Conservation (phyloP, 169 alveolate genomes). For the Eimeria falciformis region DNA sequence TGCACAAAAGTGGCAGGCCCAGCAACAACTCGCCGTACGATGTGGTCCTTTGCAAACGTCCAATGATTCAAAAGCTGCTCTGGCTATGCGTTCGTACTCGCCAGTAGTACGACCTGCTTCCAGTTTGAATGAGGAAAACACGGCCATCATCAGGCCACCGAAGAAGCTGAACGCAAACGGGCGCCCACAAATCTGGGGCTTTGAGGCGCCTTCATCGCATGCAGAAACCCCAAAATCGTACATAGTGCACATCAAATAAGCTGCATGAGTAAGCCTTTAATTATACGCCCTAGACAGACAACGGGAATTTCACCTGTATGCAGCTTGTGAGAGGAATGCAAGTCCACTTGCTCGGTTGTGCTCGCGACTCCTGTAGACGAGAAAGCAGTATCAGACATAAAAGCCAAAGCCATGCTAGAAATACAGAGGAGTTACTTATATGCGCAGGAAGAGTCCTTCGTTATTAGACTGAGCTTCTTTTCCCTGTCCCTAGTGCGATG, state of each 20-base stretch:
- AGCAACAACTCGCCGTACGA: background rate
- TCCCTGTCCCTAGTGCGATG: no score
- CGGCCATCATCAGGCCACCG: background rate
- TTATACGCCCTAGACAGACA: background rate
- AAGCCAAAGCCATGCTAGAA: no score
- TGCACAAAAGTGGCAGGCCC: background rate
- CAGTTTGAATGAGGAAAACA: background rate
- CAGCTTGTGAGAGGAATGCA: slow-evolving; percentile 27
- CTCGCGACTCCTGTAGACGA: background rate
- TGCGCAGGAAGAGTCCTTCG: no score
- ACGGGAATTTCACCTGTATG: background rate
- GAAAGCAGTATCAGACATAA: background rate
- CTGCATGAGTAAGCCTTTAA: background rate
- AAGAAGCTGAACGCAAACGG: background rate
- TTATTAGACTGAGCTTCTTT: no score
- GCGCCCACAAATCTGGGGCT: background rate
- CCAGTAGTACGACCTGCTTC: slow-evolving; percentile 28
- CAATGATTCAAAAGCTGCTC: background rate
- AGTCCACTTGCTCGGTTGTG: background rate
- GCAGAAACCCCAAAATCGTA: background rate
- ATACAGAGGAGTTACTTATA: no score
- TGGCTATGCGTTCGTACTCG: background rate
- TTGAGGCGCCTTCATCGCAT: background rate
- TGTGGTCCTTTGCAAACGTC: background rate
- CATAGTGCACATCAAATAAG: background rate